Evolutionary conservation across 148 eudicot species (phyloP), one percentile per base, ranked within the genome.

Genomic region (Arctostaphylos glauca): DNA sequence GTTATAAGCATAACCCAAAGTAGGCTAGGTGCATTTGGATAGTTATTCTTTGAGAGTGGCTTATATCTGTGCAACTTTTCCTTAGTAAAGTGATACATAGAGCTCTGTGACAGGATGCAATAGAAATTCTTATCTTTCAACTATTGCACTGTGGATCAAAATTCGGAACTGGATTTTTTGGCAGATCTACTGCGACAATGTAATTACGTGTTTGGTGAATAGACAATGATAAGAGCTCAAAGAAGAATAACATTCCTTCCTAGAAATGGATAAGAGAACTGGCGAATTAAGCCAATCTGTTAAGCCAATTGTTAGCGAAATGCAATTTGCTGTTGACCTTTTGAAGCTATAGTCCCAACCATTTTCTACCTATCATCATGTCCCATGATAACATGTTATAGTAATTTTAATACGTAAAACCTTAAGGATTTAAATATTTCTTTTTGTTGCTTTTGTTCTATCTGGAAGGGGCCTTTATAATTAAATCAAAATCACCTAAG

Each of bases 101-200:
- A 19, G 18, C 43, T 77, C 48, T 25, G 14, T 18, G 44, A 6
- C 56, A 75, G 78, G 43, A 75, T 5, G 54, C 78, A 4, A 6
- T 19, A 48, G 21, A 74, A 74, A 47, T 18, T 3, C 31, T 48
- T 19, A n/a, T 48, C 3, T 10, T 75, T 49, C 41, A 53, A 23
- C 8, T 21, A 74, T 74, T 50, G 31, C 16, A 49, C 55, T 49
- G 58, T 23, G 78, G 54, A 75, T 75, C 78, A 75, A 23, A 75
- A 9, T 49, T 48, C 15, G 78, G 78, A 49, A 75, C 58, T 50
- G 56, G 23, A 49, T 21, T 49, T 16, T 19, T 19, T 8, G 49
- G 77, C 50, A 73, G 77, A 38, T 73, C 54, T 73, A 19, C 23
- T 13, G 78, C 46, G 54, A 52, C 19, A 25, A 47, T 54, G 47